Percentiles rank a stretch among this genome's conserved stretches.
These are phyloP conservation scores for Ascochyta clinopodiicola DNA, from an alignment of 2,329 filamentous ascomycete genomes.

Conservation along the genomic window DNA sequence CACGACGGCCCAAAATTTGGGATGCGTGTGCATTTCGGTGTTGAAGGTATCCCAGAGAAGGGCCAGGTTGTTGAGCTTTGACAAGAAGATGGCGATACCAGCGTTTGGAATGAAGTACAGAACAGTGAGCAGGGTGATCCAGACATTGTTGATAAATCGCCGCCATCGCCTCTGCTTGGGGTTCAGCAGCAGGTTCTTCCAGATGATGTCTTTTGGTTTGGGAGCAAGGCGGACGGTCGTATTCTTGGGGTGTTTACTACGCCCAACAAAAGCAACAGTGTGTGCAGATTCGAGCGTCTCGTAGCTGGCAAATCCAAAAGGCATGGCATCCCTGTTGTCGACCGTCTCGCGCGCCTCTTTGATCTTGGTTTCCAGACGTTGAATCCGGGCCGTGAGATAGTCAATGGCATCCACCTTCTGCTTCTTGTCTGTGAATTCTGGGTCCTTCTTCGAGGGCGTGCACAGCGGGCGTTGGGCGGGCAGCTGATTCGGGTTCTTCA, in stretches of 20 bases:
- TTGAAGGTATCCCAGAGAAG: slow-evolving; percentile 80
- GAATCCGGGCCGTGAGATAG: slow-evolving; percentile 86
- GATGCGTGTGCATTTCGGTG: slow-evolving; percentile 66
- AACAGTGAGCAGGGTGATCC: slow-evolving; percentile 80
- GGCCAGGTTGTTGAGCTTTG: slow-evolving; percentile 82
- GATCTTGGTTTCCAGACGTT: slow-evolving; percentile 81
- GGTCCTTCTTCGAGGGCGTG: slow-evolving; percentile 79
- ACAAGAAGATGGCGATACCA: slow-evolving; percentile 90
- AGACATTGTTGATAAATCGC: slow-evolving; percentile 79
- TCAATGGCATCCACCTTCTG: slow-evolving; percentile 93
- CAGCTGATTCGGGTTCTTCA: slow-evolving; percentile 83
- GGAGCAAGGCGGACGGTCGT: slow-evolving; percentile 81
- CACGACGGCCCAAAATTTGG: slow-evolving; percentile 79
- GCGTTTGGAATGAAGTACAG: slow-evolving; percentile 93
- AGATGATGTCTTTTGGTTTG: slow-evolving; percentile 89
- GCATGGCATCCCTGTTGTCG: slow-evolving; percentile 85
- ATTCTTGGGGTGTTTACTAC: slow-evolving; percentile 80
- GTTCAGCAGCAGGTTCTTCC: slow-evolving; percentile 85
- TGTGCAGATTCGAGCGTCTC: slow-evolving; percentile 88
- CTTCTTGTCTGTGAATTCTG: slow-evolving; percentile 64
- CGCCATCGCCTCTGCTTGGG: slow-evolving; percentile 73
- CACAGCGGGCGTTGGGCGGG: slow-evolving; percentile 79
- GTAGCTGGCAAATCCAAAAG: slow-evolving; percentile 95
- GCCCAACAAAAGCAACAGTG: slow-evolving; percentile 79
- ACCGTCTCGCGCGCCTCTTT: slow-evolving; percentile 81